Base-by-base conservation (phyloP, 1,284 basidiomycete genomes). In the Exobasidium rhododendri region DNA sequence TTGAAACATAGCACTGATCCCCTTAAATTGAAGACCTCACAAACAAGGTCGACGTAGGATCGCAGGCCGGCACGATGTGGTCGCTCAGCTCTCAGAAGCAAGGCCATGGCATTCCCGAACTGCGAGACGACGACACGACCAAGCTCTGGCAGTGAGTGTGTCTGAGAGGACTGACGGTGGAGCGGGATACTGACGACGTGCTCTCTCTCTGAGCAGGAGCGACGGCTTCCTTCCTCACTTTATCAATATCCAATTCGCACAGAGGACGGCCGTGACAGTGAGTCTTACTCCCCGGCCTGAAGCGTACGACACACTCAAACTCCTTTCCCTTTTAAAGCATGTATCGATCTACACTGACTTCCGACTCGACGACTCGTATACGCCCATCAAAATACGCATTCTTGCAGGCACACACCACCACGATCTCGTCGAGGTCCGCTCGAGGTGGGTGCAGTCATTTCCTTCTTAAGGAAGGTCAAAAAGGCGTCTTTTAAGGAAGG, bases 201-300 rank as follows among this genome's bases (percentile, higher is more conserved):
- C 24, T 7, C 29, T 35, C 22, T 52, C 17, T 28, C n/a, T 24
- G 24, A 29, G 10, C 79, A 97, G 94, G 80, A 94, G 92, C 4
- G 96, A 99, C 78, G 96, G 96, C 0, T 91, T 92, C 0, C 96
- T 97, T 76, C 96, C 96, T 1, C 96, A 99, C 81, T 89, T 89
- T 64, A 91, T 98, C 74, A 94, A 92, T 4, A 85, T 97, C 59
- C 90, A 94, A 75, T 98, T 99, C 79, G 88, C 92, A 7, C 86
- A 89, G 59, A 90, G 93, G 75, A 89, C 96, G 20, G 86, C 89
- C 6, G 87, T 99, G 29, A 90, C 94, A 80, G 93, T 92, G 59
- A 46, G 82, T 73, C 13, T 5, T n/a, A n/a, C n/a, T n/a, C n/a
- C n/a, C n/a, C n/a, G n/a, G n/a, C n/a, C n/a, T n/a, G n/a, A n/a